Evolutionary conservation across 139 green algal genomes (phyloP).

Genomic region (Klebsormidium nitens): DNA sequence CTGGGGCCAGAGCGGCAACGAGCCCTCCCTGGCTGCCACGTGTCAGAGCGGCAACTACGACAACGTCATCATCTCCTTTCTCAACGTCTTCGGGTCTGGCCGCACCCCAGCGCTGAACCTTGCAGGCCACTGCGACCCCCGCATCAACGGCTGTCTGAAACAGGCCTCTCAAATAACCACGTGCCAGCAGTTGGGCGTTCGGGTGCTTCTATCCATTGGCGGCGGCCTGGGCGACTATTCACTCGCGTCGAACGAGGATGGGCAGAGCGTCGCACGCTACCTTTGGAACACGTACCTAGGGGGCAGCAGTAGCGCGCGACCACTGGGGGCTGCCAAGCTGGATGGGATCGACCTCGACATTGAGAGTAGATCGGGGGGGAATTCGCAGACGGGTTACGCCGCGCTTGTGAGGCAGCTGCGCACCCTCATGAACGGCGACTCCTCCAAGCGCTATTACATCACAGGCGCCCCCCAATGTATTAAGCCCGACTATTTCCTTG

Average conservation of each 20-base stretch:
- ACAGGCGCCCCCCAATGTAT: slow-evolving; percentile 1
- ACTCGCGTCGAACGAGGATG: not conserved
- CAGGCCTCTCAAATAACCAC: not conserved
- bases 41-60: slow-evolving; percentile 11
- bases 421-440: not conserved
- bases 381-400: not conserved
- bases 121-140: not conserved
- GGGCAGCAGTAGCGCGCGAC: not conserved
- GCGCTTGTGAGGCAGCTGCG: not conserved
- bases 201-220: slow-evolving; percentile 5
- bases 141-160: not conserved
- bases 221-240: not conserved
- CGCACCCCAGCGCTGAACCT: not conserved
- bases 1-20: slow-evolving; percentile 10
- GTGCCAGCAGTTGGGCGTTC: not conserved
- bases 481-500: not conserved
- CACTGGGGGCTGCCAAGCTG: not conserved
- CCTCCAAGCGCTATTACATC: not conserved
- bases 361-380: slow-evolving; percentile 2
- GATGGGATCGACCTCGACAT: slow-evolving; percentile 8
- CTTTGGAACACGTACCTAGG: slow-evolving; percentile 12
- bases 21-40: not conserved
- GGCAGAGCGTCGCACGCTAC: not conserved
- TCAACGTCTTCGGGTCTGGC: not conserved
- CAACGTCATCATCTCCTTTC: not conserved